Percentiles rank a stretch among this genome's conserved stretches.
phyloP scores from a whole-genome alignment of 805 yeast genomes.

The Cyberlindnera mycetangii region DNA sequence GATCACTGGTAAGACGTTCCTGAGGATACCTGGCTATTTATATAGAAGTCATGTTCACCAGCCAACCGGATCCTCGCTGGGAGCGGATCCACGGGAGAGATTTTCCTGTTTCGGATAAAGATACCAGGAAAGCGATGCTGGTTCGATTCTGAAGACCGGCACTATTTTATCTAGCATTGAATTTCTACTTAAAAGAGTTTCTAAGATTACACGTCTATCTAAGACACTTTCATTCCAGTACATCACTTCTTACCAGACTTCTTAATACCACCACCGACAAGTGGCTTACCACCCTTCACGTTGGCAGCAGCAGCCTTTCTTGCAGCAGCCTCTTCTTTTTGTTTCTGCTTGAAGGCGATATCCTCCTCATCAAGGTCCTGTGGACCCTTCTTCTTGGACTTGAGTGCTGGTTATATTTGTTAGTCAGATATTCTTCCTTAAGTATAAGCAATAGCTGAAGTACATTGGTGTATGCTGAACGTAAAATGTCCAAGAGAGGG shows the following conservation, averaged over 20 bases:
- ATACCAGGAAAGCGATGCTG: background rate
- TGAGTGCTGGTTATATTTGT: conserved; percentile 27
- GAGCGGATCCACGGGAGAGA: background rate
- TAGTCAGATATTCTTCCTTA: too few species aligned
- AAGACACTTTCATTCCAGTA: background rate
- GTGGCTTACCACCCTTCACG: conserved; percentile 87
- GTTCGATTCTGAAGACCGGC: background rate
- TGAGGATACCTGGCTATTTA: background rate
- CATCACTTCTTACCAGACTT: conserved; percentile 65
- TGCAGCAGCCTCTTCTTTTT: conserved; percentile 92
- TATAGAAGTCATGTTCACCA: background rate
- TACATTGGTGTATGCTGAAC: too few species aligned
- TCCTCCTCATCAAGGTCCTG: conserved; percentile 86
- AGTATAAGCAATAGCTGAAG: too few species aligned
- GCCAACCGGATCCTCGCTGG: conserved; percentile 1
- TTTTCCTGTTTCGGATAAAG: background rate
- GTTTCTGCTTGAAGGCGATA: conserved; percentile 85
- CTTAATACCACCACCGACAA: conserved; percentile 93
- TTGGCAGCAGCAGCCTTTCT: conserved; percentile 85
- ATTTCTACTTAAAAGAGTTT: too few species aligned
- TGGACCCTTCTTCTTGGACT: conserved; percentile 76
- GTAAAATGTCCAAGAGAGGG: too few species aligned
- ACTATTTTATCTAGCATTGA: background rate
- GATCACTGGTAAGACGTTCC: background rate
- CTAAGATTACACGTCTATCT: background rate